Conservation (phyloP, 345 rosid genomes). For the Lagerstroemia speciosa region DNA sequence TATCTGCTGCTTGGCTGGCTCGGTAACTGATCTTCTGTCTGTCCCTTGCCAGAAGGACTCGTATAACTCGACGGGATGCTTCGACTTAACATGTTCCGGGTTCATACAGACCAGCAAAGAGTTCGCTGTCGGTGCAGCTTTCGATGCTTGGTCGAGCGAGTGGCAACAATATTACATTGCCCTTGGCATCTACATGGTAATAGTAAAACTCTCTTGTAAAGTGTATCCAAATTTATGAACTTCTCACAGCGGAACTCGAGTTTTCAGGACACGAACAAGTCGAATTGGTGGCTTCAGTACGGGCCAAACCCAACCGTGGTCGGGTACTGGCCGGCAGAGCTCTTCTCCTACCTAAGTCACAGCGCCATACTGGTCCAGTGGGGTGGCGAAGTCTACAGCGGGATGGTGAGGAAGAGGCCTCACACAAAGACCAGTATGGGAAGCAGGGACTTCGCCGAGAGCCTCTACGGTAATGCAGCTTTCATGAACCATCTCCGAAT, state of each 20-base stretch:
- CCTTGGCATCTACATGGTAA: constrained; percentile 21
- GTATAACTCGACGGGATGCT: constrained; percentile 27
- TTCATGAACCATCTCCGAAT: constrained; percentile 31
- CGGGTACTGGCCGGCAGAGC: constrained; percentile 40
- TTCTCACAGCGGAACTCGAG: background rate
- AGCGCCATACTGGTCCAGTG: constrained; percentile 39
- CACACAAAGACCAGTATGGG: constrained; percentile 55
- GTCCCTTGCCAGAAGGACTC: constrained; percentile 19
- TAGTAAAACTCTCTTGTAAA: background rate
- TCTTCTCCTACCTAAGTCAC: constrained; percentile 17
- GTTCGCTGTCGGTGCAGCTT: constrained; percentile 21
- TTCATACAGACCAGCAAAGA: constrained; percentile 34
- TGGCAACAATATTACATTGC: constrained; percentile 17
- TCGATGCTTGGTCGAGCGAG: constrained; percentile 10
- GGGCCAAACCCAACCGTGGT: background rate
- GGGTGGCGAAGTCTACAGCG: constrained; percentile 58
- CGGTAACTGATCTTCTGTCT: background rate
- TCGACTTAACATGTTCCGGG: constrained; percentile 34
- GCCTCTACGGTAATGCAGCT: constrained; percentile 9
- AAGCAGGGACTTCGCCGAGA: constrained; percentile 26
- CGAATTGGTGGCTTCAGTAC: constrained; percentile 43
- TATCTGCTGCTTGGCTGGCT: background rate
- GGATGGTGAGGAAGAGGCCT: constrained; percentile 27
- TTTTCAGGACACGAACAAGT: constrained; percentile 28
- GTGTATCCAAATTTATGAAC: no score